phyloP scores from a whole-genome alignment of 257 asterid genomes.

The Ocimum tenuiflorum region DNA sequence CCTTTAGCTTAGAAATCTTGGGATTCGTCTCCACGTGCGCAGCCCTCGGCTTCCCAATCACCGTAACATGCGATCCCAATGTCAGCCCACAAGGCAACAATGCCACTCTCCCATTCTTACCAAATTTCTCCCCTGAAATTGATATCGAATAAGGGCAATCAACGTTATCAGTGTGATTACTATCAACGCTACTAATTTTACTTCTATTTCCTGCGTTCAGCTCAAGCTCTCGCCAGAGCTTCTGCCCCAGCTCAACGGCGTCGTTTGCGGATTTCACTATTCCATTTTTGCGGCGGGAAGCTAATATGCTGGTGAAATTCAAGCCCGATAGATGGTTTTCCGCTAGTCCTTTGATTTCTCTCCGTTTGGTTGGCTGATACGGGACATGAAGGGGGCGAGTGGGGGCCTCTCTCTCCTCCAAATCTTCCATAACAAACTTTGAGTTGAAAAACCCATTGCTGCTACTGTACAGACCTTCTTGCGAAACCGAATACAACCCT shows the following conservation, averaged over 20 bases:
- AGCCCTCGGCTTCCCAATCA: slow-evolving; percentile 59
- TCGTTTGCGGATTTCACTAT: slow-evolving; percentile 46
- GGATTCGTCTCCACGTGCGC: slow-evolving; percentile 52
- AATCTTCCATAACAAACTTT: slow-evolving; percentile 37
- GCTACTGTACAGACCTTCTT: slow-evolving; percentile 21
- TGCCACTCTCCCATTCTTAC: slow-evolving; percentile 33
- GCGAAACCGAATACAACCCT: slow-evolving; percentile 34
- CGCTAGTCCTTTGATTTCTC: slow-evolving; percentile 24
- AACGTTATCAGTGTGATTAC: not conserved
- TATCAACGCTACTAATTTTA: not conserved
- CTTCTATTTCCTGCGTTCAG: slow-evolving; percentile 4
- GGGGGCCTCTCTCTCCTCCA: slow-evolving; percentile 42
- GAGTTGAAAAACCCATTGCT: slow-evolving; percentile 39
- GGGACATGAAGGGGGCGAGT: slow-evolving; percentile 41
- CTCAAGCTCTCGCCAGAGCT: slow-evolving; percentile 61
- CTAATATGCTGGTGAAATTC: slow-evolving; percentile 33
- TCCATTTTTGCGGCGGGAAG: slow-evolving; percentile 26
- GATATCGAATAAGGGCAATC: slow-evolving; percentile 53
- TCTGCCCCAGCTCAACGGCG: slow-evolving; percentile 59
- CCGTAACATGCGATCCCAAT: slow-evolving; percentile 67
- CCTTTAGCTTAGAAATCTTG: slow-evolving; percentile 47
- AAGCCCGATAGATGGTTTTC: slow-evolving; percentile 32
- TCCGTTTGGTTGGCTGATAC: slow-evolving; percentile 24
- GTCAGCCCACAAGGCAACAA: slow-evolving; percentile 79
- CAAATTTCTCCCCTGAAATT: slow-evolving; percentile 38